Conservation (phyloP, 2,329 filamentous ascomycete species). For the Parasarocladium wereldwijsianum region DNA sequence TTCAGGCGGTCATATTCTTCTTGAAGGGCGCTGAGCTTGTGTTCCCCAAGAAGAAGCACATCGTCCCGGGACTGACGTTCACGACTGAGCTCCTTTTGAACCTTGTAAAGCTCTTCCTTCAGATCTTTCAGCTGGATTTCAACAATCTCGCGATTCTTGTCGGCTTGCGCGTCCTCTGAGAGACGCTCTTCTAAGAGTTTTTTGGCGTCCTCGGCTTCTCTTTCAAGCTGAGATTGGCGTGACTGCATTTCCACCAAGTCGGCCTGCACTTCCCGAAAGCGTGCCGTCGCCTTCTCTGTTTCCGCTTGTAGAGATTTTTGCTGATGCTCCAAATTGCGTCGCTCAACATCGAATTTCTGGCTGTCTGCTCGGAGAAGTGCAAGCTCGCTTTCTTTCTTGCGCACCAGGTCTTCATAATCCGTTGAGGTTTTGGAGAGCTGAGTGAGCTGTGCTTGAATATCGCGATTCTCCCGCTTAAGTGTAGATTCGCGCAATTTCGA, state of each 20-base stretch:
- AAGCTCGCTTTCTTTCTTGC: slow-evolving; percentile 88
- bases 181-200: slow-evolving; percentile 75
- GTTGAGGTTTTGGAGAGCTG: slow-evolving; percentile 84
- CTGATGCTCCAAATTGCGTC: slow-evolving; percentile 64
- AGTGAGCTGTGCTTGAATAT: slow-evolving; percentile 70
- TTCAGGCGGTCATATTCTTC: slow-evolving; percentile 78
- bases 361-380: slow-evolving; percentile 72
- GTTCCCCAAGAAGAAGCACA: slow-evolving; percentile 77
- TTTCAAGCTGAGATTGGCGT: slow-evolving; percentile 70
- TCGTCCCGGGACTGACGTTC: slow-evolving; percentile 91
- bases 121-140: slow-evolving; percentile 79
- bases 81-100: slow-evolving; percentile 77
- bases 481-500: slow-evolving; percentile 62
- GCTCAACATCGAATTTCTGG: slow-evolving; percentile 69
- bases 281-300: slow-evolving; percentile 62
- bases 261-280: slow-evolving; percentile 72
- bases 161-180: slow-evolving; percentile 76
- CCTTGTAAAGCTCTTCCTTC: slow-evolving; percentile 70
- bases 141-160: slow-evolving; percentile 65
- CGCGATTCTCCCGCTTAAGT: slow-evolving; percentile 64
- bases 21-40: slow-evolving; percentile 69
- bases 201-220: slow-evolving; percentile 81
- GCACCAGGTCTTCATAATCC: slow-evolving; percentile 85
- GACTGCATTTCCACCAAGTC: slow-evolving; percentile 77
- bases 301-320: slow-evolving; percentile 55